Evolutionary conservation across 78 protist genomes (phyloP).

Genomic region (Chrysochromulina tobinii): DNA sequence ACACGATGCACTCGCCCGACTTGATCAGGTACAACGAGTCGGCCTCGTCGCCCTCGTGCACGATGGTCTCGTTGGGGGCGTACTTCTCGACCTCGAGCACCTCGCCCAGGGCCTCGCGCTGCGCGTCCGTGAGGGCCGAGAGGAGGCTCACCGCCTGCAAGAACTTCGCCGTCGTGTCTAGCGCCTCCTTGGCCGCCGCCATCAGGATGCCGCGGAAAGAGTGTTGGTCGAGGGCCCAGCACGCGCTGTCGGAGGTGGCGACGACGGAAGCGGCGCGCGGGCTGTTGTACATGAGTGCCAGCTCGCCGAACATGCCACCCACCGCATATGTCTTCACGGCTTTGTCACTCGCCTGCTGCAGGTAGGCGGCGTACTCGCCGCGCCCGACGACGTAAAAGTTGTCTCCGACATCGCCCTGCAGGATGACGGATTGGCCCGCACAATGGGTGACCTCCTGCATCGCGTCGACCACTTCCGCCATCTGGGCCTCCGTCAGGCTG

Average conservation of each 20-base stretch:
- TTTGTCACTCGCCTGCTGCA: not conserved
- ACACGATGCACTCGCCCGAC: not conserved
- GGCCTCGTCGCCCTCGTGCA: not conserved
- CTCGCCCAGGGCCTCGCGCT: not conserved
- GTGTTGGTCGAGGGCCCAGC: not conserved
- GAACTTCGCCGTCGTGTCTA: not conserved
- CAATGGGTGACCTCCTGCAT: not conserved
- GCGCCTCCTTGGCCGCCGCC: not conserved
- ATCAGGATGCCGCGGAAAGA: not conserved
- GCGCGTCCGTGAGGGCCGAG: not conserved
- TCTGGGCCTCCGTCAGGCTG: too few species aligned
- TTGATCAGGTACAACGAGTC: not conserved
- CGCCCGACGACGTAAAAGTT: not conserved
- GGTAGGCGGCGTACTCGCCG: not conserved
- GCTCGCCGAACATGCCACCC: conserved; percentile 5
- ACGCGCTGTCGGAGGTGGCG: too few species aligned
- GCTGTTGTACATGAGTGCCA: conserved; percentile 18
- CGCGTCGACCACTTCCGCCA: not conserved
- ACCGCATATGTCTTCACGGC: not conserved
- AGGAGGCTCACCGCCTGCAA: not conserved
- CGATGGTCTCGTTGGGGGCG: not conserved
- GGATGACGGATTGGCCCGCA: not conserved
- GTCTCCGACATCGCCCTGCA: conserved; percentile 11
- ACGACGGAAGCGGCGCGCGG: conserved; percentile 23
- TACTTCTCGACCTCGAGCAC: not conserved